Percentiles rank a stretch among this genome's conserved stretches.
phyloP scores from a whole-genome alignment of 768 basidiomycete species.

The Kondoa malvinella region DNA sequence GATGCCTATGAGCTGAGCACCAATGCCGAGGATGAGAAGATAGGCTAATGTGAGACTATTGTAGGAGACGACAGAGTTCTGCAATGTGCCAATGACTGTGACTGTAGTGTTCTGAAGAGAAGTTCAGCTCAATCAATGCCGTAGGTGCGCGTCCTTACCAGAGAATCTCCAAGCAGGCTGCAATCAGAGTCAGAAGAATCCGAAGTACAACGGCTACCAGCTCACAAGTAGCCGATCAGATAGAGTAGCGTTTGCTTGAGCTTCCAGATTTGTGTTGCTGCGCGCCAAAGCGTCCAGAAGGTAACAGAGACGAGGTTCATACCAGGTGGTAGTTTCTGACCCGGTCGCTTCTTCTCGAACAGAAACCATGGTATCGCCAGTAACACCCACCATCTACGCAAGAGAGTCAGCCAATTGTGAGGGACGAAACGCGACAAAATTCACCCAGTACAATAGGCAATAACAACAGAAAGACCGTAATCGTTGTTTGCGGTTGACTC shows the following conservation, averaged over 20 bases:
- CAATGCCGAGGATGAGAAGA: constrained; percentile 12
- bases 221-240: constrained; percentile 8
- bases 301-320: constrained; percentile 9
- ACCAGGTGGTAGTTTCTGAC: constrained; percentile 26
- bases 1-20: constrained; percentile 11
- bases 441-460: constrained; percentile 26
- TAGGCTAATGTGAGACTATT: constrained; percentile 1
- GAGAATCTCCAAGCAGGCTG: background rate
- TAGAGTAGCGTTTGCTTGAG: constrained; percentile 26
- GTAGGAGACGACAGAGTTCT: constrained; percentile 3
- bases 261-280: constrained; percentile 12
- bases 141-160: background rate
- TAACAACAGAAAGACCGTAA: constrained; percentile 27
- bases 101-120: constrained; percentile 15
- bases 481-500: constrained; percentile 26
- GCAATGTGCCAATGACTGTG: constrained; percentile 13
- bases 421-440: background rate
- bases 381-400: constrained; percentile 28
- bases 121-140: constrained; percentile 24
- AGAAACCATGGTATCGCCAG: constrained; percentile 30
- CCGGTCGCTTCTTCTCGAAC: constrained; percentile 30
- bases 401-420: background rate
- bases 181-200: background rate
- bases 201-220: background rate
- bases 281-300: constrained; percentile 13